Conservation (phyloP, 495 filamentous ascomycete genomes). For the Friedmanniomyces simplex region DNA sequence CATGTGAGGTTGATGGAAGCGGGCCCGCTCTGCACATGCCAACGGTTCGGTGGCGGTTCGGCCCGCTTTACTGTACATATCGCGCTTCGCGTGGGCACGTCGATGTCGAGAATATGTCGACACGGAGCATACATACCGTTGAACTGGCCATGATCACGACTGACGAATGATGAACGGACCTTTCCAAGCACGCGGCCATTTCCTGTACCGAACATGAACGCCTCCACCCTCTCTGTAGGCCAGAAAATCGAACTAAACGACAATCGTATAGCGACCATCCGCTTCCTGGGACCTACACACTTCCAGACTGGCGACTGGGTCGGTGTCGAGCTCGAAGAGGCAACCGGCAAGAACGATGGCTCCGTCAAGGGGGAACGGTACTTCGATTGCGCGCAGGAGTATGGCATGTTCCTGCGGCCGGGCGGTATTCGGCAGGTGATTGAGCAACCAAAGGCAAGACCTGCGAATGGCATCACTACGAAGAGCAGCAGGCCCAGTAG, state of each 20-base stretch:
- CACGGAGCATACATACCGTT: too few relatives aligned
- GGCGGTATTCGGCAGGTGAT: conserved; percentile 47
- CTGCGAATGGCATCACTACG: background rate
- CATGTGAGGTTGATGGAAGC: background rate
- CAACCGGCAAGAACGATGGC: conserved; percentile 91
- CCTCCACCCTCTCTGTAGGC: conserved; percentile 36
- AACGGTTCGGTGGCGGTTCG: background rate
- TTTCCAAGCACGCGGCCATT: background rate
- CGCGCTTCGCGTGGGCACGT: background rate
- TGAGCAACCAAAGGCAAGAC: conserved; percentile 16
- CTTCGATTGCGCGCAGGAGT: conserved; percentile 68
- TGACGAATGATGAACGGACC: background rate
- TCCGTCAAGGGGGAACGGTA: conserved; percentile 81
- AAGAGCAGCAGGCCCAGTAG: conserved; percentile 6
- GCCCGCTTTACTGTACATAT: background rate
- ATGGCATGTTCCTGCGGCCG: conserved; percentile 84
- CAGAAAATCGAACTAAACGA: conserved; percentile 61
- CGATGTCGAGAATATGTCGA: background rate
- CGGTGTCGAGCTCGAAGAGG: conserved; percentile 75
- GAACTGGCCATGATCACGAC: background rate
- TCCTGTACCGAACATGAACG: conserved; percentile 15
- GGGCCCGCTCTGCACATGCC: background rate
- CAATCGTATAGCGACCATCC: conserved; percentile 64
- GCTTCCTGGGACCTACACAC: conserved; percentile 66
- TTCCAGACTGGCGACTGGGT: conserved; percentile 82